These are phyloP conservation scores for Colletotrichum eleusines DNA, from an alignment of 2,329 filamentous ascomycete genomes.

Conservation along the genomic window DNA sequence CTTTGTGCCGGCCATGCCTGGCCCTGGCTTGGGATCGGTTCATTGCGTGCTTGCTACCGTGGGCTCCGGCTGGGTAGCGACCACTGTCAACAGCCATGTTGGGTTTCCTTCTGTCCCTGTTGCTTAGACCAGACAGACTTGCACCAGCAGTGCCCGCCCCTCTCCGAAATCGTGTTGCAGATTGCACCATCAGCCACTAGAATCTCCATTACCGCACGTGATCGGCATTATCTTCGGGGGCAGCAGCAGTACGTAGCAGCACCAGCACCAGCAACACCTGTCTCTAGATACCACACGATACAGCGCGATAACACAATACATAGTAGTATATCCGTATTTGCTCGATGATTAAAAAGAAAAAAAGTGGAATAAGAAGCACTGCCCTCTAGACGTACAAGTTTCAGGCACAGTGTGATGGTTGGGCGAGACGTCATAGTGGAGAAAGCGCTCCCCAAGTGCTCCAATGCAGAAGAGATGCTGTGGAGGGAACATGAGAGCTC, in stretches of 20 bases:
- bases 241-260: not conserved
- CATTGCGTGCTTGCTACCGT: too few species aligned
- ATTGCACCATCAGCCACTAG: not conserved
- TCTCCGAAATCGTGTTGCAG: not conserved
- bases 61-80: slow-evolving; percentile 18
- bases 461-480: slow-evolving; percentile 30
- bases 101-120: slow-evolving; percentile 2
- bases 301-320: not conserved
- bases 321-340: too few species aligned
- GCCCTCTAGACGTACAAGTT: not conserved
- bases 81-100: not conserved
- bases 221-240: not conserved
- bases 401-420: not conserved
- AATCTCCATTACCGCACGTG: not conserved
- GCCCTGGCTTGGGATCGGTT: too few species aligned
- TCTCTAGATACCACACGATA: too few species aligned
- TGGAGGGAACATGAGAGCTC: slow-evolving; percentile 24
- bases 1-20: too few species aligned
- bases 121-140: not conserved
- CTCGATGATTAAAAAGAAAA: not conserved
- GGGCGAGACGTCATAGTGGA: slow-evolving; percentile 35
- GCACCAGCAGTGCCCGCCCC: not conserved
- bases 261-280: not conserved
- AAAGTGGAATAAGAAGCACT: not conserved
- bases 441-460: slow-evolving; percentile 10